Base-by-base conservation (phyloP, 1,284 basidiomycete genomes). In the Inonotus hispidus region DNA sequence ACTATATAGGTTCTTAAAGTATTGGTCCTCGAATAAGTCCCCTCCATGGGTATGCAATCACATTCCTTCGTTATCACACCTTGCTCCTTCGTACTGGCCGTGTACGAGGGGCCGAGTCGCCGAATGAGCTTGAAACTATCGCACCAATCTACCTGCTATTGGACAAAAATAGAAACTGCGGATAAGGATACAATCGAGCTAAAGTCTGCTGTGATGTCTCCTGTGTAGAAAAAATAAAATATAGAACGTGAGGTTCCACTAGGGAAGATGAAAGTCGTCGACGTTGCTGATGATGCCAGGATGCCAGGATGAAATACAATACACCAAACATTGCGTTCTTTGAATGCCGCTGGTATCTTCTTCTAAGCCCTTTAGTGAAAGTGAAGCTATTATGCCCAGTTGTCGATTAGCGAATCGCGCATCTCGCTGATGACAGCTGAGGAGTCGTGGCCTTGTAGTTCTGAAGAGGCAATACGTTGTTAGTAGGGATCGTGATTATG, bases 351-450 rank as follows among this genome's bases (percentile, higher is more conserved):
- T 43, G 41, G 2, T 43, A 43, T 21, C 8, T n/a, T 43, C n/a
- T n/a, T n/a, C n/a, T 21, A 11, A 7, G 16, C 19, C 41, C 16
- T 14, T 43, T 43, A 7, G 41, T 43, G n/a, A n/a, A n/a, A n/a
- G n/a, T 4, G 11, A 16, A 21, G 19, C 16, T 43, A 25, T 84
- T 77, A 95, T 77, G 92, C 92, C 88, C 91, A 95, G 76, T 92
- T 92, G 79, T 96, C 93, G 74, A 96, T 93, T 65, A 96, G 82
- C 29, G 92, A 88, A 69, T 95, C 93, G 66, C 93, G 85, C 93
- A 96, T 95, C 79, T 95, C 93, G 68, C 89, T 90, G 71, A 96
- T 93, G 66, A 95, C 88, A 50, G 93, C 93, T 47, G 86, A 83
- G 16, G 87, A 88, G 59, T 85, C 87, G 70, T 93, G 92, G 59